These are phyloP conservation scores for Nicotiana sylvestris DNA, from an alignment of 257 asterid species.

Conservation along the genomic window DNA sequence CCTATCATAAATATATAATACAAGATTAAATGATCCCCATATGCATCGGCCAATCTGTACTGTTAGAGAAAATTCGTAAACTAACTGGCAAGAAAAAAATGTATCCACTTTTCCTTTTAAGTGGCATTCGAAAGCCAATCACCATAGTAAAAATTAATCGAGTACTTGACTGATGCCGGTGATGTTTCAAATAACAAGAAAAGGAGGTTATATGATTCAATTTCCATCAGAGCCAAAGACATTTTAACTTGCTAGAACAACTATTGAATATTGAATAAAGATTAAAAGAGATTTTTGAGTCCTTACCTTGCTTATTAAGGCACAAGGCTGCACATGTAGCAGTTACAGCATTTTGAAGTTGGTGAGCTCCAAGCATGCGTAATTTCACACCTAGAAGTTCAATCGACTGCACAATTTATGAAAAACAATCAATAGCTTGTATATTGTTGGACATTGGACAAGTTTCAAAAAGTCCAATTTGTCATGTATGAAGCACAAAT, in stretches of 20 bases:
- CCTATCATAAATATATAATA: not conserved
- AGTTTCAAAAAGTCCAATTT: not conserved
- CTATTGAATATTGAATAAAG: not conserved
- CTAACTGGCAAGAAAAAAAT: not conserved
- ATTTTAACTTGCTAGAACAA: not conserved
- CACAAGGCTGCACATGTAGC: conserved; percentile 90
- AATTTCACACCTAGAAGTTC: conserved; percentile 63
- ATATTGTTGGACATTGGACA: not conserved
- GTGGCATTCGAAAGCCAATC: not conserved
- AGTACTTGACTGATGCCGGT: not conserved
- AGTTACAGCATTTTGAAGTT: conserved; percentile 84
- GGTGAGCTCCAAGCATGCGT: conserved; percentile 80
- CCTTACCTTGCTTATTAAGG: conserved; percentile 73
- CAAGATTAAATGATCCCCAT: not conserved
- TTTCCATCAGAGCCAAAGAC: not conserved
- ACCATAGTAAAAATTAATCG: not conserved
- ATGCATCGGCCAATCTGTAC: not conserved
- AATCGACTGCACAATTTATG: conserved; percentile 39
- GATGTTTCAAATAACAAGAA: not conserved
- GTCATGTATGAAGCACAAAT: not conserved
- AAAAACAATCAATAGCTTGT: conserved; percentile 3
- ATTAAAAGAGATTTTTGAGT: not conserved
- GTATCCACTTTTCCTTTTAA: not conserved
- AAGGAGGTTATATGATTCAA: not conserved
- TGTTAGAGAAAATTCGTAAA: not conserved